Percentiles rank a stretch among this genome's conserved stretches.
phyloP scores from a whole-genome alignment of 2,329 filamentous ascomycete genomes.

The Fusarium citri region DNA sequence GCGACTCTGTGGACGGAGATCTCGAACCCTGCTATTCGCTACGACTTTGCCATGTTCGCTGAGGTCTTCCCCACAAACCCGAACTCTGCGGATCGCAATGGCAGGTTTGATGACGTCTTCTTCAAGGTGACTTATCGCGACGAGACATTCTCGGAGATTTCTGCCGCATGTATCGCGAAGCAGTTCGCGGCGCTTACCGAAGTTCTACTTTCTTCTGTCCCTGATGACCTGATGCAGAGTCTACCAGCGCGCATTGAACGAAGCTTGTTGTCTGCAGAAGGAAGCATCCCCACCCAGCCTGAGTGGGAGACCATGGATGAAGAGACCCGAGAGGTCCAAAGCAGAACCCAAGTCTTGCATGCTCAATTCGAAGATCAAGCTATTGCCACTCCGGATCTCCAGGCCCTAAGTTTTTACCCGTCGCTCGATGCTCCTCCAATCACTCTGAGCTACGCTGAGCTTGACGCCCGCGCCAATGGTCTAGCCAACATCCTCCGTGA shows the following conservation, averaged over 20 bases:
- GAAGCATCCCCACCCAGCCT: background rate
- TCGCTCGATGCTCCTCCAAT: background rate
- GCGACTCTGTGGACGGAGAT: slow-evolving; percentile 3
- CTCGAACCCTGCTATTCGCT: slow-evolving; percentile 22
- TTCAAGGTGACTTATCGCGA: slow-evolving; percentile 28
- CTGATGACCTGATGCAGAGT: slow-evolving; percentile 4
- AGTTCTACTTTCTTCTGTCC: background rate
- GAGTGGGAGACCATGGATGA: background rate
- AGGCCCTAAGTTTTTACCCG: slow-evolving; percentile 17
- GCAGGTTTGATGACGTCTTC: slow-evolving; percentile 5
- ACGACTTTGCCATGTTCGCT: slow-evolving; percentile 28
- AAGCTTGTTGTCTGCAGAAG: slow-evolving; percentile 13
- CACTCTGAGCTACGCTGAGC: slow-evolving; percentile 17
- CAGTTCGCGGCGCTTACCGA: slow-evolving; percentile 8
- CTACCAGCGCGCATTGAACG: background rate
- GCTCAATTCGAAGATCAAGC: slow-evolving; percentile 30
- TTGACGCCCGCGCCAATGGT: slow-evolving; percentile 22
- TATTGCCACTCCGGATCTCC: background rate
- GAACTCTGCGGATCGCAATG: background rate
- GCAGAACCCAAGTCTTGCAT: slow-evolving; percentile 5
- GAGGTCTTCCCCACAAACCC: slow-evolving; percentile 21
- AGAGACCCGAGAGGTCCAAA: accelerated
- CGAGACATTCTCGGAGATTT: slow-evolving; percentile 2
- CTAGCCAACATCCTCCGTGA: slow-evolving; percentile 11
- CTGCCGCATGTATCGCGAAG: slow-evolving; percentile 7